Percentiles rank a stretch among this genome's conserved stretches.
These are phyloP conservation scores for Pyronema domesticum DNA, from an alignment of 495 filamentous ascomycete species.

Conservation along the genomic window DNA sequence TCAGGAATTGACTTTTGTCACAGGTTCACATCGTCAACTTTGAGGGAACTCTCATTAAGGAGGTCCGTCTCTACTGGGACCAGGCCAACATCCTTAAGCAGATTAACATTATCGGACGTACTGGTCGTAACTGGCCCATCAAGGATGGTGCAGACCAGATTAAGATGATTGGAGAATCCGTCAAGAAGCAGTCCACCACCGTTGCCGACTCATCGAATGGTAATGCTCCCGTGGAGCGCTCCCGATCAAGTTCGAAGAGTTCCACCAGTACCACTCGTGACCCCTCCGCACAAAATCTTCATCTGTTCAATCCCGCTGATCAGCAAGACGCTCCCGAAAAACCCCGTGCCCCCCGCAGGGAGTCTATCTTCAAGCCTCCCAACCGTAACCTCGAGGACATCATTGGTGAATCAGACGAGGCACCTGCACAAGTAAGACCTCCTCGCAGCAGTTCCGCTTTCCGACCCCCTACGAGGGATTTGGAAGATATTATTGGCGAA, in stretches of 20 bases:
- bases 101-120: conserved; percentile 78
- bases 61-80: conserved; percentile 85
- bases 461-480: conserved; percentile 44
- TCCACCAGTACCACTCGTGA: conserved; percentile 13
- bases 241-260: conserved; percentile 3
- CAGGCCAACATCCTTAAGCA: conserved; percentile 84
- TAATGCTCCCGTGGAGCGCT: neutral
- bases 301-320: neutral
- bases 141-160: conserved; percentile 73
- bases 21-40: conserved; percentile 86
- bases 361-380: neutral
- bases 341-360: neutral
- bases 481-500: conserved; percentile 45
- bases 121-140: conserved; percentile 84
- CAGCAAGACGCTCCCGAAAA: neutral
- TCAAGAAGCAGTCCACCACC: conserved; percentile 7
- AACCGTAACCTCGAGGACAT: neutral
- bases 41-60: conserved; percentile 59
- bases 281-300: no score
- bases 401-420: conserved; percentile 21
- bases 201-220: conserved; percentile 7
- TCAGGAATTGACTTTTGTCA: conserved; percentile 9
- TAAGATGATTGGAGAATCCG: conserved; percentile 43
- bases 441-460: conserved; percentile 28
- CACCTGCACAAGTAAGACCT: conserved; percentile 20